Evolutionary conservation across 225 moss, liverwort and hornwort species (phyloP), one percentile per base, ranked within the genome.

Genomic region (Takakia lepidozioides): DNA sequence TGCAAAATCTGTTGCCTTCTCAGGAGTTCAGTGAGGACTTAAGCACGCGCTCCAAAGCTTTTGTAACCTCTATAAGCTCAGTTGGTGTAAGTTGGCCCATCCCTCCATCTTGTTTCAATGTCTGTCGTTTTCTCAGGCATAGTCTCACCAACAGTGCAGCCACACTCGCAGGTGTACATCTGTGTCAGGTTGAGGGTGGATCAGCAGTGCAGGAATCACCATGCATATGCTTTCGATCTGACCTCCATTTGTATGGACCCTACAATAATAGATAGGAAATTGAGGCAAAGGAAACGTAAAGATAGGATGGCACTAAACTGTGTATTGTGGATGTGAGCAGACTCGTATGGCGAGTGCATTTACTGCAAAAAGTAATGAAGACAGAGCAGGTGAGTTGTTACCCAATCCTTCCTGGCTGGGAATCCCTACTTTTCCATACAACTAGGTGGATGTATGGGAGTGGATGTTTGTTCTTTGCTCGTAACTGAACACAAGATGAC

Each of bases 11-110:
- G 38, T 49, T 11, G 10, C 17, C 2, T 45, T 60, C 25, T 27
- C 86, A 95, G 93, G 90, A 98, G 63, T 83, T 98, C 16, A 59
- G 84, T 59, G 95, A 98, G 55, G 84, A 98, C 59, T 36, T 98
- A 56, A 71, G 90, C 51, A 71, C 82, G 69, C 82, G 82, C 51
- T 85, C 84, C 27, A 90, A 80, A 61, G 90, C 95, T 45, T 70
- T 95, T 52, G 84, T 98, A 53, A 55, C 53, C 50, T 85, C 90
- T 30, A 73, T 90, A 24, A 75, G 84, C 55, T 80, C 86, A 52
- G 90, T 98, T 59, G 82, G 84, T 76, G 95, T 98, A 80, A 43
- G 59, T 45, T 22, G 22, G 25, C 25, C 10, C 9, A 5, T 46
- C 23, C 10, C n/a, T 17, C 41, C 17, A 17, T 16, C 20, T 41